These are phyloP conservation scores for Blastosporella zonata DNA, from an alignment of 1,284 basidiomycete species.

Conservation along the genomic window DNA sequence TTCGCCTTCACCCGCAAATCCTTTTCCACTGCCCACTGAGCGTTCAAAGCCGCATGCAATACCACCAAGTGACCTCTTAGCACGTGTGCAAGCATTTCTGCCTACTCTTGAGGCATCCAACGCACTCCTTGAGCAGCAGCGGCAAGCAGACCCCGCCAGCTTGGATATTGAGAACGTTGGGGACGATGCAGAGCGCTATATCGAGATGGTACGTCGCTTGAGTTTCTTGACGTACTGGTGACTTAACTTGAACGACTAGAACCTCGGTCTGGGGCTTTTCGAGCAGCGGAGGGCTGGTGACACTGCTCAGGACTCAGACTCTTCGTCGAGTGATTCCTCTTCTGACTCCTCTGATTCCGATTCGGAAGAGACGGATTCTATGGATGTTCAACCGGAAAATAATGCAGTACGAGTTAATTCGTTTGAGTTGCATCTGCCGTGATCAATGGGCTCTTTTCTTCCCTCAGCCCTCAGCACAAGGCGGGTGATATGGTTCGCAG, in stretches of 20 bases:
- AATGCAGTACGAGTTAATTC: background rate
- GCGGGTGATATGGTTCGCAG: too few species aligned
- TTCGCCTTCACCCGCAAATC: background rate
- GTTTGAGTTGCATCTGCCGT: background rate
- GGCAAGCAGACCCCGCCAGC: conserved; percentile 46
- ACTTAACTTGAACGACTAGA: conserved; percentile 32
- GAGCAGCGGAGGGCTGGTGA: conserved; percentile 34
- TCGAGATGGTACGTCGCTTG: conserved; percentile 56
- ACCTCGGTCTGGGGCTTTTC: conserved; percentile 63
- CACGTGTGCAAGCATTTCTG: conserved; percentile 61
- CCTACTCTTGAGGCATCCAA: conserved; percentile 64
- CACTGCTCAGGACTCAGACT: conserved; percentile 19
- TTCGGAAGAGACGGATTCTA: conserved; percentile 24
- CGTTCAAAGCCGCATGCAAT: conserved; percentile 12
- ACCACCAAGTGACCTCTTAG: conserved; percentile 44
- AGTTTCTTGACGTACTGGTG: background rate
- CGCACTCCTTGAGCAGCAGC: conserved; percentile 41
- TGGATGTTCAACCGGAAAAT: background rate
- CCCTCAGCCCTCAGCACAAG: background rate
- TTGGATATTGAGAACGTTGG: conserved; percentile 63
- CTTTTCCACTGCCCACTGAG: conserved; percentile 1
- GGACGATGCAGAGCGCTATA: conserved; percentile 45
- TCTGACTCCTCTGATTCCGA: conserved; percentile 31
- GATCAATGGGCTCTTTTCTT: background rate
- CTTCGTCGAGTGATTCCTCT: conserved; percentile 24